Base-by-base conservation (phyloP, 345 rosid species). In the Sisymbrium irio region DNA sequence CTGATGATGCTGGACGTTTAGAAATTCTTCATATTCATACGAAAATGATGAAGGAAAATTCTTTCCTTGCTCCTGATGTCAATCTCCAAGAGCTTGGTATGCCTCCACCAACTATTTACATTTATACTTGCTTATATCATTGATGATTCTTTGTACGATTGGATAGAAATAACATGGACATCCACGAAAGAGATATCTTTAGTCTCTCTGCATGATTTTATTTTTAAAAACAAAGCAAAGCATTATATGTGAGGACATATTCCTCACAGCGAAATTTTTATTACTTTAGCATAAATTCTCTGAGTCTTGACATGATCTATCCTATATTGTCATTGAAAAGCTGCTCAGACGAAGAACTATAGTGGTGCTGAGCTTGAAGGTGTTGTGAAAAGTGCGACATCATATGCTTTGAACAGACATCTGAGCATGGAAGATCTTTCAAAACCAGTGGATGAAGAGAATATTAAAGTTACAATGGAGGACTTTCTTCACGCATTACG, bases 361-460 rank as follows among this genome's bases (percentile, higher is more conserved):
- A 91, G 97, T 77, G 98, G 98, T 35, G 97, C 98, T 14, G 98
- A 94, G 82, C 96, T 94, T 76, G 98, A 94, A 84, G 97, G 96
- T 69, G 89, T 87, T 77, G 98, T 89, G 22, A 94, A 89, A 85
- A 88, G 98, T 85, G 98, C 98, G 0, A 92, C 87, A 50, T 94
- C 98, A 25, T 94, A 54, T 87, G 98, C 98, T 32, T 54, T 94
- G 67, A 87, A 85, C 73, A 86, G 95, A 81, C 93, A 91, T 68
- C 90, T 91, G 69, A 84, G 83, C 79, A 83, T 89, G 67, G 90
- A 94, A 22, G 97, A 91, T 80, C 90, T 94, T 51, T 87, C 93
- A 13, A 91, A 94, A 80, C 94, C 87, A 62, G 87, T 94, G 22
- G 98, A 91, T 62, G 98, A 94, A 85, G 98, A 91, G 45, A 94